These are phyloP conservation scores for Penicillium paradoxum DNA, from an alignment of 495 filamentous ascomycete genomes.

Conservation along the genomic window DNA sequence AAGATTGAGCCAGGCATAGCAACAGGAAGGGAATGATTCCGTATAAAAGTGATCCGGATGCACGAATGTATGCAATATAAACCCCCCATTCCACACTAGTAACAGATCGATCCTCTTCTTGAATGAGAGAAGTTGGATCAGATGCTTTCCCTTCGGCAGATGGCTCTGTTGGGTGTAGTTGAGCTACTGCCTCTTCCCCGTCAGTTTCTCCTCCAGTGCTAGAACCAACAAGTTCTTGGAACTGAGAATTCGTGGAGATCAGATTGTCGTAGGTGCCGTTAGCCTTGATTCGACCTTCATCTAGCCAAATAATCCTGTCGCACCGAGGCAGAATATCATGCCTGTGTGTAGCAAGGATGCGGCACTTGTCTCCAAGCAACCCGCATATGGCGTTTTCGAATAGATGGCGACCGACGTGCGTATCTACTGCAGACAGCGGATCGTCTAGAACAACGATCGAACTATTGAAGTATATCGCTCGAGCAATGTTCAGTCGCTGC, in stretches of 20 bases:
- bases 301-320: conserved; percentile 86
- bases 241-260: conserved; percentile 65
- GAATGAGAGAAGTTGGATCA: conserved; percentile 29
- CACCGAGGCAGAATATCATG: conserved; percentile 85
- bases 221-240: conserved; percentile 24
- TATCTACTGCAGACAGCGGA: conserved; percentile 75
- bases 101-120: too few relatives aligned
- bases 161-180: conserved; percentile 43
- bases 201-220: conserved; percentile 67
- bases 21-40: too few relatives aligned
- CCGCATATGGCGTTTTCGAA: conserved; percentile 94
- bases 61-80: conserved; percentile 72
- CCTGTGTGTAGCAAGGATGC: conserved; percentile 91
- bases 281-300: conserved; percentile 74
- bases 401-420: conserved; percentile 86
- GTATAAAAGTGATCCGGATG: conserved; percentile 51
- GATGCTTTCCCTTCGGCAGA: conserved; percentile 68
- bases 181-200: conserved; percentile 42
- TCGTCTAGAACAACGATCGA: conserved; percentile 80
- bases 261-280: conserved; percentile 85
- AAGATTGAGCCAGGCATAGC: conserved; percentile 51
- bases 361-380: conserved; percentile 77
- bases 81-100: conserved; percentile 67
- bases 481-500: conserved; percentile 68
- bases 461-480: conserved; percentile 79